Evolutionary conservation across 2,329 filamentous ascomycete genomes (phyloP).

Genomic region (Furcasterigmium furcatum): DNA sequence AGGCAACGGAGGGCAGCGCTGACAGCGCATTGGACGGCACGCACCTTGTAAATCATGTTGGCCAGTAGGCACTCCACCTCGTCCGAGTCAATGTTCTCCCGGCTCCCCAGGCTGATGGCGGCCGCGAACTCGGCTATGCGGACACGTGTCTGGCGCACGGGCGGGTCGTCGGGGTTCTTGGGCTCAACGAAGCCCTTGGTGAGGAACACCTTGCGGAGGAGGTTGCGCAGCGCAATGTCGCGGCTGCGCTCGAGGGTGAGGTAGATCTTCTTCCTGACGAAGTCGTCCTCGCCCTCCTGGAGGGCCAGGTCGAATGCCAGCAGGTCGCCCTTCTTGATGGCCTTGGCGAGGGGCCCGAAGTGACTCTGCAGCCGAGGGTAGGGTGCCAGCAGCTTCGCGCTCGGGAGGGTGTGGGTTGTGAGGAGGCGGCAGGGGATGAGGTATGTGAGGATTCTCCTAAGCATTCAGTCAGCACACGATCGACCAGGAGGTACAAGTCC

Average conservation of each 20-base stretch:
- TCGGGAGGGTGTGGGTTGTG: conserved; percentile 82
- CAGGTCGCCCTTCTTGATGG: conserved; percentile 81
- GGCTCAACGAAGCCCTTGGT: conserved; percentile 76
- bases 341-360: conserved; percentile 73
- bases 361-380: conserved; percentile 75
- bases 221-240: conserved; percentile 87
- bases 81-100: conserved; percentile 72
- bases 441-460: conserved; percentile 85
- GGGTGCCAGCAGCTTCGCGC: conserved; percentile 63
- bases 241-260: conserved; percentile 88
- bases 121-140: conserved; percentile 81
- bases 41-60: conserved; percentile 97
- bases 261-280: conserved; percentile 91
- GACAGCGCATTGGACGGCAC: conserved; percentile 9
- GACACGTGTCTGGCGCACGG: conserved; percentile 71
- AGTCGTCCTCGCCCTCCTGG: conserved; percentile 80
- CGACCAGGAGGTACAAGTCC: neutral
- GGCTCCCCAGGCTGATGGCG: conserved; percentile 72
- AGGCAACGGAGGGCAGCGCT: conserved; percentile 5
- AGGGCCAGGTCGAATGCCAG: conserved; percentile 81
- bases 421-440: conserved; percentile 91
- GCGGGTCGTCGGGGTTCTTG: conserved; percentile 63
- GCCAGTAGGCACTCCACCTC: conserved; percentile 94
- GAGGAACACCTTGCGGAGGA: conserved; percentile 88
- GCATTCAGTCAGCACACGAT: conserved; percentile 9